Base-by-base conservation (phyloP, 83 land plant genomes). In the Picea abies region DNA sequence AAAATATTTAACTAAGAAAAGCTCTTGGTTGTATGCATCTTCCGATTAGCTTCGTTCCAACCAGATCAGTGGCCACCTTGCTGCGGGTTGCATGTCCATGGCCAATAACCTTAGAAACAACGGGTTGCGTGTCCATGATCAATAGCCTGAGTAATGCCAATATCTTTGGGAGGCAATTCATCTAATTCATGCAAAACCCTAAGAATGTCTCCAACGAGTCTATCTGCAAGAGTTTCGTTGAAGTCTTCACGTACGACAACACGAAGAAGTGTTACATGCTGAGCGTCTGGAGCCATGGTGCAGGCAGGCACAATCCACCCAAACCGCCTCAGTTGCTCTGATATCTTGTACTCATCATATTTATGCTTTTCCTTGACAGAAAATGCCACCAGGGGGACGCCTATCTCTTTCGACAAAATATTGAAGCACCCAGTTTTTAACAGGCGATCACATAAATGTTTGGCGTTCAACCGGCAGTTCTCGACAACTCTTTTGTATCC, bases 381-480 rank as follows among this genome's bases (percentile, higher is more conserved):
- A 65, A 94, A 93, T 14, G 96, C 95, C 49, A 94, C 93, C 12
- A 94, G 85, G 12, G 96, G 96, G 12, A 94, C 96, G 7, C 96
- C 96, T 2, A 88, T 26, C 17, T 94, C 96, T 78, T 93, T 94
- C 56, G 96, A 94, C 35, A 94, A 58, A 61, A 94, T 88, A 9
- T 93, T 79, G 61, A 94, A 94, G 19, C 88, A 80, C 3, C 96
- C 96, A 11, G 85, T 91, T 25, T 87, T 83, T 44, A 81, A 78
- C 44, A 94, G 32, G 61, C 85, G 89, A 81, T 86, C 84, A 32
- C 68, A 81, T 14, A 94, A 82, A 14, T 52, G 61, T 41, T 78
- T 88, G 11, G 95, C 92, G 72, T 94, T 92, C 39, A 63, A 85
- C 61, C 44, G 66, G 75, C 95, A 92, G 85, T 94, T 94, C 47